phyloP scores from a whole-genome alignment of 192 early-diverging fungal genomes.

The Coemansia sp. region DNA sequence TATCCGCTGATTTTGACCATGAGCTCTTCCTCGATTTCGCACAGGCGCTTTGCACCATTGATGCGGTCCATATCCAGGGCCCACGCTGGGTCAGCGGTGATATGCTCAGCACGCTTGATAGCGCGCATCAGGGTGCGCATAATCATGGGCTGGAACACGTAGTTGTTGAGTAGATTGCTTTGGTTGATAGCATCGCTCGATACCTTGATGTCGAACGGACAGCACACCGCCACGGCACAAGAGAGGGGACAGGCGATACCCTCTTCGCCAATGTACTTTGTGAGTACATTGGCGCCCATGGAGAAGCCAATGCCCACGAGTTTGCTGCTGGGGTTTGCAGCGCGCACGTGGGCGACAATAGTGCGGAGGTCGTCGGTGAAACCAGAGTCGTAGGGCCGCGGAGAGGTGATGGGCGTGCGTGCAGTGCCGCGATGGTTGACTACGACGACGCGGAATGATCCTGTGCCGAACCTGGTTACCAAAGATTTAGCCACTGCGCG shows the following conservation, averaged over 20 bases:
- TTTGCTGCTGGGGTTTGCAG: slow-evolving; percentile 59
- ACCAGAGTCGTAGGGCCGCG: slow-evolving; percentile 76
- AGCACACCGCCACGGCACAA: slow-evolving; percentile 76
- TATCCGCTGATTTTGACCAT: slow-evolving; percentile 72
- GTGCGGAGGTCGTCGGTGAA: slow-evolving; percentile 74
- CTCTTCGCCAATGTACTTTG: slow-evolving; percentile 86
- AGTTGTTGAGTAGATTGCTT: slow-evolving; percentile 58
- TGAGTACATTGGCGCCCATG: slow-evolving; percentile 90
- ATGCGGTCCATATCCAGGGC: slow-evolving; percentile 57
- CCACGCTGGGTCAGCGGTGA: slow-evolving; percentile 34
- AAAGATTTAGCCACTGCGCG: slow-evolving; percentile 68
- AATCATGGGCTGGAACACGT: slow-evolving; percentile 63
- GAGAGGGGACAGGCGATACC: slow-evolving; percentile 68
- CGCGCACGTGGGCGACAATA: slow-evolving; percentile 14
- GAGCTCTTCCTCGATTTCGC: slow-evolving; percentile 77
- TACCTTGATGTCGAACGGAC: slow-evolving; percentile 80
- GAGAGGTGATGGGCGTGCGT: slow-evolving; percentile 70
- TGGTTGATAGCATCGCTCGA: slow-evolving; percentile 52
- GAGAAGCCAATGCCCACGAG: slow-evolving; percentile 86
- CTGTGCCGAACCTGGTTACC: slow-evolving; percentile 36
- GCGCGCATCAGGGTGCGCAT: slow-evolving; percentile 58
- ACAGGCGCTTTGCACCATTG: slow-evolving; percentile 59
- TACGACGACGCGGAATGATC: slow-evolving; percentile 69
- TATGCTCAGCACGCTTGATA: slow-evolving; percentile 43
- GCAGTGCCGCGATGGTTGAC: slow-evolving; percentile 91